Conservation (phyloP, 352 stramenopile genomes). For the Phytopythium kandeliae region DNA sequence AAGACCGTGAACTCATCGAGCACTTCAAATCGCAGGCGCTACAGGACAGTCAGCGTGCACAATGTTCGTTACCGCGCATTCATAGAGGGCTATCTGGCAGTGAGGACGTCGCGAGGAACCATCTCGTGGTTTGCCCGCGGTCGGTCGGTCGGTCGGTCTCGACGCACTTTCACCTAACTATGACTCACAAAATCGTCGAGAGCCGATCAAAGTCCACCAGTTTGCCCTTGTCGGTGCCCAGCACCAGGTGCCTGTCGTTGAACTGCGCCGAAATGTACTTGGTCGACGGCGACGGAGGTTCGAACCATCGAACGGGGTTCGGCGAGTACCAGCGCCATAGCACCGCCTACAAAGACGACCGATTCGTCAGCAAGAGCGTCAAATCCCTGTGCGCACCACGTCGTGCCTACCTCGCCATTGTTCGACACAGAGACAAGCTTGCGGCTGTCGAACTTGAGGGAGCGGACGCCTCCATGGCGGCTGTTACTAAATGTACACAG, state of each 20-base stretch:
- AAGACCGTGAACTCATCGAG: not conserved
- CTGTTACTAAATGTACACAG: constrained; percentile 80
- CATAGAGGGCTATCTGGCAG: constrained; percentile 1
- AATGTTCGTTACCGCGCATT: constrained; percentile 1
- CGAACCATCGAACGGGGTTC: constrained; percentile 75
- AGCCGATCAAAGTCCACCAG: constrained; percentile 77
- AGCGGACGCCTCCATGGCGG: constrained; percentile 62
- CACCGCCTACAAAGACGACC: constrained; percentile 36
- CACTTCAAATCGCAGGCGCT: not conserved
- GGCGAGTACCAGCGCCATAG: constrained; percentile 83
- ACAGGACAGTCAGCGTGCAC: not conserved
- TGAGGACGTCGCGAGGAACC: constrained; percentile 3
- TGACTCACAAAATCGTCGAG: constrained; percentile 37
- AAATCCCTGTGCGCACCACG: not conserved
- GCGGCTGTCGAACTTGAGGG: constrained; percentile 81
- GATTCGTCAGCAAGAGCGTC: constrained; percentile 7
- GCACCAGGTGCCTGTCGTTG: constrained; percentile 67
- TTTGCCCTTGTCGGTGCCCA: constrained; percentile 69
- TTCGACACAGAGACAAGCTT: constrained; percentile 81
- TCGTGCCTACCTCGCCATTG: constrained; percentile 47
- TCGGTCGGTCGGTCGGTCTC: not conserved
- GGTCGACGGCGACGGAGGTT: constrained; percentile 34
- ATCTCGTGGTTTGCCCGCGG: not conserved
- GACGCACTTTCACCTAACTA: constrained; percentile 5
- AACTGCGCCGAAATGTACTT: constrained; percentile 69